phyloP scores from a whole-genome alignment of 306 rosid species.

The Elaeagnus macrophylla region DNA sequence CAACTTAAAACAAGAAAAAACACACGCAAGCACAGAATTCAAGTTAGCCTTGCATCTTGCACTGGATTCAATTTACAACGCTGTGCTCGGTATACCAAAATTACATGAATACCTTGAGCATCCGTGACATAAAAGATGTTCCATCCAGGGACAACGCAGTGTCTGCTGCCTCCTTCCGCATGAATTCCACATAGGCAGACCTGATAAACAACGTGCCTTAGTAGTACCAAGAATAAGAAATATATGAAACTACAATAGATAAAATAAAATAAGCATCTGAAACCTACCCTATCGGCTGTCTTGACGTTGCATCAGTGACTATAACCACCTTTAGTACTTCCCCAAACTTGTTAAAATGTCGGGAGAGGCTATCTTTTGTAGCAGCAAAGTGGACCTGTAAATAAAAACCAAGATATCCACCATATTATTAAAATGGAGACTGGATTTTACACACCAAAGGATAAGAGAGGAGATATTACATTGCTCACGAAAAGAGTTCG shows the following conservation, averaged over 20 bases:
- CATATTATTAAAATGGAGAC: background rate
- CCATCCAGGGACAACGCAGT: constrained; percentile 84
- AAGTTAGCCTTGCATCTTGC: too few species aligned
- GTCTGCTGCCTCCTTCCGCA: constrained; percentile 83
- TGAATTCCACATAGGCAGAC: constrained; percentile 89
- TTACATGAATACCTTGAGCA: constrained; percentile 64
- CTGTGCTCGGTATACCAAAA: background rate
- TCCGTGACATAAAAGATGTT: constrained; percentile 85
- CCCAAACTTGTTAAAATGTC: constrained; percentile 82
- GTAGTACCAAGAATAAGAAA: background rate
- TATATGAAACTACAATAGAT: too few species aligned
- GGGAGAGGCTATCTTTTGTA: constrained; percentile 76
- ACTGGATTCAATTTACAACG: background rate
- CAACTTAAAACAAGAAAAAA: too few species aligned
- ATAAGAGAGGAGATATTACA: constrained; percentile 37
- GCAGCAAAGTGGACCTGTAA: constrained; percentile 92
- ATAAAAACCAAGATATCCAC: background rate
- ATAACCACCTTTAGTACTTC: constrained; percentile 75
- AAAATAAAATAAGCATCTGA: constrained; percentile 12
- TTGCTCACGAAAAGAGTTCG: constrained; percentile 87
- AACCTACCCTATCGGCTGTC: constrained; percentile 81
- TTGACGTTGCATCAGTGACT: constrained; percentile 66
- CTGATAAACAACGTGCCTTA: constrained; percentile 44
- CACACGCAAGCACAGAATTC: too few species aligned
- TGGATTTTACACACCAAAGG: constrained; percentile 1